Base-by-base conservation (phyloP, 2,329 filamentous ascomycete species). In the Scedosporium minutisporum region DNA sequence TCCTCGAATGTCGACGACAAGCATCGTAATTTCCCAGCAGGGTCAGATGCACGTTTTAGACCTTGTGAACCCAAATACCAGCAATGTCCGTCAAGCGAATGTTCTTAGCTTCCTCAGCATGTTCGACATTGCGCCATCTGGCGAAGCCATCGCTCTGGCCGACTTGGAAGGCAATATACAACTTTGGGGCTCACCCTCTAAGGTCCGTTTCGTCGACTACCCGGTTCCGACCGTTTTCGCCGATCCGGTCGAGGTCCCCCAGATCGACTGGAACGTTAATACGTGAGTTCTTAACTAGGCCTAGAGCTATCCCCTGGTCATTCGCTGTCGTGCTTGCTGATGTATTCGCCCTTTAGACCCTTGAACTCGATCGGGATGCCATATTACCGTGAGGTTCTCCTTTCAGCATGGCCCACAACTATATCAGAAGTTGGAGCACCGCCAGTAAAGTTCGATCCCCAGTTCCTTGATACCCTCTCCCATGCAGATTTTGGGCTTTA, bases 31-130 rank as follows among this genome's bases (percentile, higher is more conserved):
- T 29, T 96, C 93, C 2, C 91, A 96, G 70, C 89, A 86, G 53
- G 95, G 96, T 1, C 92, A 97, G 73, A 89, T 99, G 73, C 93
- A 99, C 72, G 89, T 97, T 14, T 91, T 97, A 60, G 95, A 99
- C 73, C 83, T 99, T 4, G 91, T 96, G 85, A 96, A 96, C 65
- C 90, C 91, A 0, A 93, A 96, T 70, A 88, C 90, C 21, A 91
- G 91, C 71, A 93, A 89, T 67, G 85, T 96, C 60, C 85, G 90
- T 60, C 92, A 96, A 75, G 88, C 90, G 41, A 92, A 93, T 68
- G 85, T 93, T 4, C 82, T 87, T 29, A 83, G 82, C 0, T 91
- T 88, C 67, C 82, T 96, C 67, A 87, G 85, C 64, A 88, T 90
- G 66, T 86, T 97, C 66, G 92, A 96, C 68, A 87, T 97, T 67